Conservation (phyloP, 331 rosid genomes). For the Cydonia oblonga region DNA sequence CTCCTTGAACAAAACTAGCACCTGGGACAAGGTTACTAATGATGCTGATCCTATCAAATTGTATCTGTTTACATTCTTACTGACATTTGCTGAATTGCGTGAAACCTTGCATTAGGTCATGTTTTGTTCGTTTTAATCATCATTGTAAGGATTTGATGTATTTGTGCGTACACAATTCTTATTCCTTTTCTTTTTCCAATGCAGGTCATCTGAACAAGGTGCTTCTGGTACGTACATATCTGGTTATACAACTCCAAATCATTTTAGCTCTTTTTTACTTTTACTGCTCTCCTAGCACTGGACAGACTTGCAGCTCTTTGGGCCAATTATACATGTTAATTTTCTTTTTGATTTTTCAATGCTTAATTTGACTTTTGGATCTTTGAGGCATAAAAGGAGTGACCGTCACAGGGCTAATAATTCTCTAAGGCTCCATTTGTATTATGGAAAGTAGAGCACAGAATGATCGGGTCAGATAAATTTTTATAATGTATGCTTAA, state of each 20-base stretch:
- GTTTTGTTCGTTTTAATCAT: too few species aligned
- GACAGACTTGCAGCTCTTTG: not conserved
- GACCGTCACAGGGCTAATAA: not conserved
- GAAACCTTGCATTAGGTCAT: not conserved
- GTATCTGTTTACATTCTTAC: not conserved
- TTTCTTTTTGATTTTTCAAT: not conserved
- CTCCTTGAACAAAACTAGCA: not conserved
- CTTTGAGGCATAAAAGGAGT: not conserved
- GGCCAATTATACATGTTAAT: not conserved
- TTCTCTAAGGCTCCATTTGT: not conserved
- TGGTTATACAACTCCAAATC: not conserved
- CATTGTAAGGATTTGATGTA: not conserved
- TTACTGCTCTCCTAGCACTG: not conserved
- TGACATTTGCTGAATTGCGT: not conserved
- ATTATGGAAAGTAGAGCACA: not conserved
- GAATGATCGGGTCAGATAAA: not conserved
- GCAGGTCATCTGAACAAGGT: slow-evolving; percentile 86
- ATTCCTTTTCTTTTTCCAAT: slow-evolving; percentile 11
- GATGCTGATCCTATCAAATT: not conserved
- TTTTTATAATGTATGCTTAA: not conserved
- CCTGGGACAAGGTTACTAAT: not conserved
- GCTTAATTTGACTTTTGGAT: not conserved
- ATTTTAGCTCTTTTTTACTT: not conserved
- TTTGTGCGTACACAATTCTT: not conserved
- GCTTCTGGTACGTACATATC: slow-evolving; percentile 57